Evolutionary conservation across 768 basidiomycete genomes (phyloP), one percentile per base, ranked within the genome.

Genomic region (Strobilomyces confusus): DNA sequence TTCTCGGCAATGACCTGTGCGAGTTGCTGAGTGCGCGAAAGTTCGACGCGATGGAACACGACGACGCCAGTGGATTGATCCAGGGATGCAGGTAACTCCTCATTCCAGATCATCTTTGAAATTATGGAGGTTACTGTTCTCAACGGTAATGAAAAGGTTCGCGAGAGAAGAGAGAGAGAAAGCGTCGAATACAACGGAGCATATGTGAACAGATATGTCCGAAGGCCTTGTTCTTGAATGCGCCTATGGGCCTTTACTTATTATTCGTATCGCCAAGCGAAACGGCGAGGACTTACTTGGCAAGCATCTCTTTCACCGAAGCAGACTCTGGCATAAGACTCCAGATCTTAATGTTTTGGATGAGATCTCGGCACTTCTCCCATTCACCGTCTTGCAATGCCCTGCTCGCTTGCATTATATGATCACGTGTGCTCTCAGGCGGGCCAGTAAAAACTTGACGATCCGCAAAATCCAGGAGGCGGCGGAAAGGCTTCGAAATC

Each of bases 341-440:
- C 97, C 97, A 98, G 32, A 98, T 94, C 73, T 97, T 98, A 78
- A 98, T 98, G 66, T 87, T 86, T 67, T 94, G 87, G 49, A 98
- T 83, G 49, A 99, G 77, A 65, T 98, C 95, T 43, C 89, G 82
- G 63, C 94, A 95, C 64, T 87, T 86, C 68, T 95, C 90, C 97
- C 97, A 99, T 63, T 98, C 93, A 17, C 95, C 97, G 57, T 89
- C 84, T 72, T 98, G 94, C 44, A 99, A 72, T 2, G 97, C 95
- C 72, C 93, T 98, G 72, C 89, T 92, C 2, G 97, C 97, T 71
- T 98, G 95, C 91, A 98, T 97, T 70, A 99, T 95, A 68, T 98
- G 97, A 65, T 99, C 97, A 32, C 97, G 79, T 30, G 95, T 98
- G 64, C 91, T 98, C 72, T 99, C 97, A n/a, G 94, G 93, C 2